Conservation (phyloP, 1,284 basidiomycete species). For the Leccinum fuscescens region DNA sequence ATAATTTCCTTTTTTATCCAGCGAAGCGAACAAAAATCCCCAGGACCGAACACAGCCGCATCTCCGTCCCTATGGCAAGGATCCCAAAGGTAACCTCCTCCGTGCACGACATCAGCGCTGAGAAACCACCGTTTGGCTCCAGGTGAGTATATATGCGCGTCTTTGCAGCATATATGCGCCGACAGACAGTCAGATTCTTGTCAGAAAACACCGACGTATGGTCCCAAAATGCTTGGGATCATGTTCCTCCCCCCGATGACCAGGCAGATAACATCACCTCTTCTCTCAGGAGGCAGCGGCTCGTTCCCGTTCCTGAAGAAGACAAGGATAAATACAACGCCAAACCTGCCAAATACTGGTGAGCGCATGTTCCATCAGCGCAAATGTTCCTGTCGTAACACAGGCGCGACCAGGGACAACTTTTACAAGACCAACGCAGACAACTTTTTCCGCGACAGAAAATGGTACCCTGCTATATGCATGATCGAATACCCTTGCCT, state of each 20-base stretch:
- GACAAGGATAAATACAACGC: slow-evolving; percentile 72
- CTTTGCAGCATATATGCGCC: neutral
- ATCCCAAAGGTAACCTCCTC: slow-evolving; percentile 50
- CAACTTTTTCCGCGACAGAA: slow-evolving; percentile 91
- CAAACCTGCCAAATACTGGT: slow-evolving; percentile 74
- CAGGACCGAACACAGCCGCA: too few relatives aligned
- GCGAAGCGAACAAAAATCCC: neutral
- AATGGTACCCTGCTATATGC: slow-evolving; percentile 54
- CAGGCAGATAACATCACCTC: slow-evolving; percentile 67
- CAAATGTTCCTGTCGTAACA: slow-evolving; percentile 5
- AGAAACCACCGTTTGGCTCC: slow-evolving; percentile 70
- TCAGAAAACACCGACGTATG: slow-evolving; percentile 64
- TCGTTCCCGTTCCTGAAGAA: slow-evolving; percentile 64
- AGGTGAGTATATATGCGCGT: slow-evolving; percentile 40
- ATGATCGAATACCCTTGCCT: slow-evolving; percentile 6
- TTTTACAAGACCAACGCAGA: slow-evolving; percentile 83
- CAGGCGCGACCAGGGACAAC: slow-evolving; percentile 65
- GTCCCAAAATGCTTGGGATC: slow-evolving; percentile 85
- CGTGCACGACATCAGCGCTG: slow-evolving; percentile 55
- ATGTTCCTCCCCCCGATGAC: slow-evolving; percentile 81
- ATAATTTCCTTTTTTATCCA: neutral
- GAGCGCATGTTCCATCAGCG: slow-evolving; percentile 8
- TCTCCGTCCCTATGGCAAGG: slow-evolving; percentile 15
- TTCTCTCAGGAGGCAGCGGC: slow-evolving; percentile 67
- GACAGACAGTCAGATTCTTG: slow-evolving; percentile 49